Evolutionary conservation across 768 basidiomycete genomes (phyloP).

Genomic region (Podaxis mareebaensis): DNA sequence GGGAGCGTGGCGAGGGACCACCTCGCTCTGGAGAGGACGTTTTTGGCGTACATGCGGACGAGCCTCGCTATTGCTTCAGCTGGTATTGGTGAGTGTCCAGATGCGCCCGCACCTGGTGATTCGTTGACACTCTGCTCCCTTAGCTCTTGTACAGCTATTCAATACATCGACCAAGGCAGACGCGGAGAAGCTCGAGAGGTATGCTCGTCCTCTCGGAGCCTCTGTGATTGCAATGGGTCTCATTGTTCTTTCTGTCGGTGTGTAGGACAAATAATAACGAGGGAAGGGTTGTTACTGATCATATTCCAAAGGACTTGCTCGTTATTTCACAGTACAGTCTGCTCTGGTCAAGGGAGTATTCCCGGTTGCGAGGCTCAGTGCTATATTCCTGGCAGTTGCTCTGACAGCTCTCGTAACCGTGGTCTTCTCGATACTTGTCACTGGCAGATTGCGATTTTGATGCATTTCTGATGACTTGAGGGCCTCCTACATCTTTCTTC

Average conservation of each 20-base stretch:
- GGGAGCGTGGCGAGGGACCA: conserved; percentile 68
- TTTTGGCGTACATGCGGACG: conserved; percentile 65
- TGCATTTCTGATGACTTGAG: background rate
- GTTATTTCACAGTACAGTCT: conserved; percentile 56
- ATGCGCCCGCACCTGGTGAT: background rate
- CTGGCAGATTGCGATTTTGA: conserved; percentile 25
- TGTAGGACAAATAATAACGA: conserved; percentile 19
- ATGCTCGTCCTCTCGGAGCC: conserved; percentile 55
- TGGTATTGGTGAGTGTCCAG: conserved; percentile 51
- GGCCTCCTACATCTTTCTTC: background rate
- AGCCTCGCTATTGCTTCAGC: conserved; percentile 59
- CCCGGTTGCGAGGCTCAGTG: conserved; percentile 51
- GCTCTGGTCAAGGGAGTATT: conserved; percentile 52
- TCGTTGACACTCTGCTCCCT: background rate
- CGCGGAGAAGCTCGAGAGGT: conserved; percentile 27
- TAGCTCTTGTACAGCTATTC: conserved; percentile 55
- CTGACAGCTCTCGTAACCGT: conserved; percentile 41
- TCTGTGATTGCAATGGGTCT: conserved; percentile 46
- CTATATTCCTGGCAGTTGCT: conserved; percentile 37
- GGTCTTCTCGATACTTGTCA: conserved; percentile 44
- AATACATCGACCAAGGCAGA: conserved; percentile 1
- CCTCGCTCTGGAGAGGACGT: conserved; percentile 63
- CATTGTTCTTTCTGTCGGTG: conserved; percentile 48
- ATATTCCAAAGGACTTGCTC: conserved; percentile 38
- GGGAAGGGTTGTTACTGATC: background rate